Conservation (phyloP, 2,329 filamentous ascomycete genomes). For the Ascosphaera apis region DNA sequence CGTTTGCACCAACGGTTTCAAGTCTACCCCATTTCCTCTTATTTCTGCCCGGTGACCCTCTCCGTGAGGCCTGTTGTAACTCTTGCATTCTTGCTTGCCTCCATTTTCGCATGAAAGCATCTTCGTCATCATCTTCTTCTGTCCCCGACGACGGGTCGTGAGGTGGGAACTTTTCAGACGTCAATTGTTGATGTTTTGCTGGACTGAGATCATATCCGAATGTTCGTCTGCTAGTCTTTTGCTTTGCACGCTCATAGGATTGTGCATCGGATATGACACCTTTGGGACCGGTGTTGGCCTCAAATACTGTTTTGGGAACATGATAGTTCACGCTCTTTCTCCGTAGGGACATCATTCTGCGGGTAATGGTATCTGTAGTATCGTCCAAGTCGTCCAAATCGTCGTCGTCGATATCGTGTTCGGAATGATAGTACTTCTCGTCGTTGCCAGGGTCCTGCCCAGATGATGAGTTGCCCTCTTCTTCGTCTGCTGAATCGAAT, state of each 20-base stretch:
- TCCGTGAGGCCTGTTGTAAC: constrained; percentile 46
- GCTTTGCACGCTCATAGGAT: constrained; percentile 25
- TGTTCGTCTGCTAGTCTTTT: constrained; percentile 23
- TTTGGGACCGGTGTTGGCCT: constrained; percentile 28
- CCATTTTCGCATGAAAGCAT: constrained; percentile 77
- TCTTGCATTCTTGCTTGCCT: constrained; percentile 57
- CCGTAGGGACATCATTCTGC: constrained; percentile 19
- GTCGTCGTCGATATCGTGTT: constrained; percentile 10
- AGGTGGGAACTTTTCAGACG: constrained; percentile 1
- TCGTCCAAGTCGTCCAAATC: constrained; percentile 13
- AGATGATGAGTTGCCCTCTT: constrained; percentile 2
- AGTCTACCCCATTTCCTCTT: constrained; percentile 56
- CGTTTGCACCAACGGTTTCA: constrained; percentile 66
- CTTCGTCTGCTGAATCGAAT: constrained; percentile 7
- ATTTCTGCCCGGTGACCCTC: constrained; percentile 56
- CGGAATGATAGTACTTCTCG: constrained; percentile 7
- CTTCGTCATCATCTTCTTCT: constrained; percentile 31
- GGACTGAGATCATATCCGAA: constrained; percentile 14
- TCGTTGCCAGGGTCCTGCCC: constrained; percentile 3
- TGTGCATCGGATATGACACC: constrained; percentile 29
- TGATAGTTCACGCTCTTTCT: constrained; percentile 18
- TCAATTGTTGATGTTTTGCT: neutral
- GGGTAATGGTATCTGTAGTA: constrained; percentile 4
- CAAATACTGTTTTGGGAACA: constrained; percentile 22
- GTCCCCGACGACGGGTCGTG: constrained; percentile 7